Evolutionary conservation across 805 yeast species (phyloP), one percentile per base, ranked within the genome.

Genomic region (Millerozyma acaciae): DNA sequence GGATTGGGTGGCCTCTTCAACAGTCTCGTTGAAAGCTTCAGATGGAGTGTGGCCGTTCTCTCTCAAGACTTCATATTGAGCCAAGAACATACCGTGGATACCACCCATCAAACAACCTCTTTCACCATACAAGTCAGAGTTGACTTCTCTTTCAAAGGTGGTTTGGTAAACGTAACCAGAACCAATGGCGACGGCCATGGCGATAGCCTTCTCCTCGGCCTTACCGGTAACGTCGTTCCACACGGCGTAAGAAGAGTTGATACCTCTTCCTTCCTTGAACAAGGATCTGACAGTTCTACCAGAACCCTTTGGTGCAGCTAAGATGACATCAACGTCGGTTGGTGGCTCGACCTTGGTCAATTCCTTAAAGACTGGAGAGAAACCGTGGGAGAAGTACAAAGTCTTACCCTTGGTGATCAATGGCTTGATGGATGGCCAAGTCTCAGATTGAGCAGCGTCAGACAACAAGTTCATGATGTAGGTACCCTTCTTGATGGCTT

Each of bases 81-180:
- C 98, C 62, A 93, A 80, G 93, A 93, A 93, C 97, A 93, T 93
- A 80, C 98, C 98, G 78, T 93, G 98, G 77, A 93, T 90, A 80
- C 97, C 97, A 68, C 97, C 98, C 98, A 90, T 93, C 55, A 93
- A 78, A 76, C 97, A 93, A 65, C 98, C 98, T 79, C 98, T 87
- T 80, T 93, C 98, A 75, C 98, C 98, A 77, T 93, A 93, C 63
- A 93, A 77, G 70, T 93, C 98, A 48, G 97, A 89, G 87, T 84
- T 87, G 62, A 93, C 98, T 76, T 93, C 98, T 75, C 82, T 88
- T 77, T 94, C 96, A 62, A 94, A 94, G 50, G 98, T 93, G 74
- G 98, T 93, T 77, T 93, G 87, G 87, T 93, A 93, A 56, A 93
- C 96, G 84, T 93, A 93, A 70, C 98, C 98, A 44, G 97, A 89